Evolutionary conservation across 441 rosid genomes (phyloP), one percentile per base, ranked within the genome.

Genomic region (Breynia disticha): DNA sequence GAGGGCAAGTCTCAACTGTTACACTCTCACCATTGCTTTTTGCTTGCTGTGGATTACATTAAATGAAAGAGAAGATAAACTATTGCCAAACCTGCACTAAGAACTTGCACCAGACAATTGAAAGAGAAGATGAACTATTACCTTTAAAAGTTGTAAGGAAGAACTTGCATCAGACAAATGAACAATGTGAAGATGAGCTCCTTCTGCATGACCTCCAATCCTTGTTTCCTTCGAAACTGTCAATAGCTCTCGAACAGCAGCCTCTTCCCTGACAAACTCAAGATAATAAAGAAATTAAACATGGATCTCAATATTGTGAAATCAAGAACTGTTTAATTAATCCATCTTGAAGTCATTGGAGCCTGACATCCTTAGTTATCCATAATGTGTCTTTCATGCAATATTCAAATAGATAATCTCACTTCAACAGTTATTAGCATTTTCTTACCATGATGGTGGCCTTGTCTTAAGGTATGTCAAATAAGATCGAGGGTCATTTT

Each of bases 181-280:
- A 61, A 93, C 96, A 73, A 93, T 64, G 48, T 93, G 99, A 68
- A 93, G 81, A 79, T 89, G 99, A 55, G 96, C 95, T 68, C 99
- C 96, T 72, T 83, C 90, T 56, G 86, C 79, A 54, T 77, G 68
- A 65, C 93, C 93, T 67, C 89, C 95, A 11, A 44, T 64, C 61
- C 85, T 72, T 9, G 96, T 93, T 67, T 79, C 82, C 70, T 68
- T 73, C 35, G 96, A 64, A 51, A 84, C 80, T 22, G 80, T 68
- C 70, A 86, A 60, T 48, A 93, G 81, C 66, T 86, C 86, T 50
- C 64, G 67, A 55, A 89, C 84, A 46, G 97, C 99, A 47, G 84
- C 95, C 77, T 80, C 80, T 77, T 93, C 99, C 96, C 96, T 93
- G 61, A 42, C 13, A 41, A 41, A 11, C n/a, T 41, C n/a, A 39